phyloP scores from a whole-genome alignment of 2,329 filamentous ascomycete species.

The Monosporascus ibericus region DNA sequence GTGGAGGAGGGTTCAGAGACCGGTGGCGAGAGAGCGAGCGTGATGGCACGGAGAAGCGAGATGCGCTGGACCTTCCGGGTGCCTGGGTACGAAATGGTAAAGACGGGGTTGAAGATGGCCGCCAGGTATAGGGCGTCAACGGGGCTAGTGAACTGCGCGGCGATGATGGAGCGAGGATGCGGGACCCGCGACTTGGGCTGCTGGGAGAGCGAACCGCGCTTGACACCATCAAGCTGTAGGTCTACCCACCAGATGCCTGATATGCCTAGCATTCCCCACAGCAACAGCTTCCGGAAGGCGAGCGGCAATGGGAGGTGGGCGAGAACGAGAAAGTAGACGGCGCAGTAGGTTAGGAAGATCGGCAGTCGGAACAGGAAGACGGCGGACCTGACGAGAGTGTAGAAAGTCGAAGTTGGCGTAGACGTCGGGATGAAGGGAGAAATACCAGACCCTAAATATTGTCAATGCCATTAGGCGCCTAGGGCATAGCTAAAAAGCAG shows the following conservation, averaged over 20 bases:
- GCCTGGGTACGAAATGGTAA: conserved; percentile 76
- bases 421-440: conserved; percentile 87
- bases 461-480: neutral
- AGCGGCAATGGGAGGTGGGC: conserved; percentile 68
- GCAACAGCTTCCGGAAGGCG: conserved; percentile 67
- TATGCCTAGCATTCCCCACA: conserved; percentile 83
- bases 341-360: conserved; percentile 61
- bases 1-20: conserved; percentile 39
- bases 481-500: neutral
- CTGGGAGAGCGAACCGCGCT: conserved; percentile 77
- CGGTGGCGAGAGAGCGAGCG: conserved; percentile 60
- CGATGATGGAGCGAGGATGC: conserved; percentile 73
- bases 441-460: conserved; percentile 74
- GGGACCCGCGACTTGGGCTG: conserved; percentile 71
- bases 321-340: conserved; percentile 72
- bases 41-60: conserved; percentile 68
- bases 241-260: conserved; percentile 98
- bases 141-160: conserved; percentile 84
- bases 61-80: conserved; percentile 70
- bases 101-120: conserved; percentile 92
- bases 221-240: conserved; percentile 94
- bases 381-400: conserved; percentile 58
- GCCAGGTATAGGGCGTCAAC: conserved; percentile 91
- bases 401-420: conserved; percentile 56
- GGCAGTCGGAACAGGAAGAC: conserved; percentile 79